Conservation (phyloP, 805 yeast species). For the Metschnikowia cerradonensis region DNA sequence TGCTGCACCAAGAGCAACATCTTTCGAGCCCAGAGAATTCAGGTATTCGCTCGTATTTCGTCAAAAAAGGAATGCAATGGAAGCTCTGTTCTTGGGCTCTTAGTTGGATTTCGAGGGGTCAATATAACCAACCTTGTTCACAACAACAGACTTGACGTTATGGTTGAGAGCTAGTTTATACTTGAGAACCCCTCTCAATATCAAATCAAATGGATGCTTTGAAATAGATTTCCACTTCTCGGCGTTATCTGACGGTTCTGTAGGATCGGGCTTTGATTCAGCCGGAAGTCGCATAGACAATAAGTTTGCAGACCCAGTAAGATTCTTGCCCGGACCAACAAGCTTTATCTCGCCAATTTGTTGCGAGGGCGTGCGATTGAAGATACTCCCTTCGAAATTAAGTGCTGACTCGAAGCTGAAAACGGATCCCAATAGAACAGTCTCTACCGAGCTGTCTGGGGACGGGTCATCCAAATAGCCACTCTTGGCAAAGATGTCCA, state of each 20-base stretch:
- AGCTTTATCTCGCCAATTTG: constrained; percentile 70
- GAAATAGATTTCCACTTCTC: constrained; percentile 72
- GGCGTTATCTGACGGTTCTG: constrained; percentile 32
- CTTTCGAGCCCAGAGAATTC: constrained; percentile 55
- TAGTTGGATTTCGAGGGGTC: constrained; percentile 39
- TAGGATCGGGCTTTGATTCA: background rate
- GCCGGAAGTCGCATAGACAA: background rate
- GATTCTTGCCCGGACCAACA: constrained; percentile 60
- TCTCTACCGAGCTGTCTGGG: constrained; percentile 38
- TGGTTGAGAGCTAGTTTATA: constrained; percentile 65
- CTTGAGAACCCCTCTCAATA: constrained; percentile 75
- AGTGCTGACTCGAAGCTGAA: constrained; percentile 66
- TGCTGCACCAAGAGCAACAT: constrained; percentile 51
- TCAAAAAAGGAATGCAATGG: constrained; percentile 1
- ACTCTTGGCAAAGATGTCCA: constrained; percentile 82
- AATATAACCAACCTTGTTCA: constrained; percentile 53
- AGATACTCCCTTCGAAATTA: constrained; percentile 71
- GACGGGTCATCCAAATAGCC: constrained; percentile 32
- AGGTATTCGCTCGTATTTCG: constrained; percentile 18
- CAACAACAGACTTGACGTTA: constrained; percentile 52
- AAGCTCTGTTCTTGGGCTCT: constrained; percentile 1
- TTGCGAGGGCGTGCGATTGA: constrained; percentile 55
- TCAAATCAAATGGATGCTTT: constrained; percentile 78
- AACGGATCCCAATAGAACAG: constrained; percentile 73
- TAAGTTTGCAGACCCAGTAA: constrained; percentile 23